phyloP scores from a whole-genome alignment of 2,329 filamentous ascomycete species.

The Didymosphaeria variabile region DNA sequence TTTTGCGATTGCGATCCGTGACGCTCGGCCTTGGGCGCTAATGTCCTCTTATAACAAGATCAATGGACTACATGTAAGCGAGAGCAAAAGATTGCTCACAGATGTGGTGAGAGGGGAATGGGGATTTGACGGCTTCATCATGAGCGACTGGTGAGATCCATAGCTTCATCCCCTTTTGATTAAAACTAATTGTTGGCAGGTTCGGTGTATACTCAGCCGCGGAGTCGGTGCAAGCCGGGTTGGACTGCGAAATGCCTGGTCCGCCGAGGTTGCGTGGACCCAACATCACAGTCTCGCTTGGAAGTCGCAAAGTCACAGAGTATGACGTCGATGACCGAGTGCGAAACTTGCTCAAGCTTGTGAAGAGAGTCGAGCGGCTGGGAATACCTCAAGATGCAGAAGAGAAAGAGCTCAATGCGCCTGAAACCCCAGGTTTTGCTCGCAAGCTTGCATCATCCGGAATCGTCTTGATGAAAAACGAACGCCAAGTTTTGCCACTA shows the following conservation, averaged over 20 bases:
- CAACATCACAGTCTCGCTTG: slow-evolving; percentile 3
- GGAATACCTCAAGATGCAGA: slow-evolving; percentile 62
- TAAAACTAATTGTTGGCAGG: background rate
- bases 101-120: slow-evolving; percentile 55
- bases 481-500: slow-evolving; percentile 14
- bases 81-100: slow-evolving; percentile 55
- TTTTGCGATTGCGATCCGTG: slow-evolving; percentile 70
- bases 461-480: slow-evolving; percentile 25
- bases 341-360: slow-evolving; percentile 62
- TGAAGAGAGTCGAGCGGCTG: slow-evolving; percentile 68
- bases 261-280: slow-evolving; percentile 20
- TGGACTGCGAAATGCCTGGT: slow-evolving; percentile 42
- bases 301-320: slow-evolving; percentile 63
- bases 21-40: slow-evolving; percentile 59
- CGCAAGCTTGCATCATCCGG: slow-evolving; percentile 27
- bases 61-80: slow-evolving; percentile 21
- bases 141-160: slow-evolving; percentile 32
- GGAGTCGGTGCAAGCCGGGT: slow-evolving; percentile 30
- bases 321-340: slow-evolving; percentile 29
- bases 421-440: slow-evolving; percentile 42
- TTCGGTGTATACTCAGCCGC: slow-evolving; percentile 26
- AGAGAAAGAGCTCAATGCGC: slow-evolving; percentile 59
- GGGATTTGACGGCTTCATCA: slow-evolving; percentile 54
- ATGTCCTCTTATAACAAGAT: slow-evolving; percentile 61
- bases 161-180: background rate